phyloP scores from a whole-genome alignment of 2,329 filamentous ascomycete species.

The Coleophoma eucalyptorum region DNA sequence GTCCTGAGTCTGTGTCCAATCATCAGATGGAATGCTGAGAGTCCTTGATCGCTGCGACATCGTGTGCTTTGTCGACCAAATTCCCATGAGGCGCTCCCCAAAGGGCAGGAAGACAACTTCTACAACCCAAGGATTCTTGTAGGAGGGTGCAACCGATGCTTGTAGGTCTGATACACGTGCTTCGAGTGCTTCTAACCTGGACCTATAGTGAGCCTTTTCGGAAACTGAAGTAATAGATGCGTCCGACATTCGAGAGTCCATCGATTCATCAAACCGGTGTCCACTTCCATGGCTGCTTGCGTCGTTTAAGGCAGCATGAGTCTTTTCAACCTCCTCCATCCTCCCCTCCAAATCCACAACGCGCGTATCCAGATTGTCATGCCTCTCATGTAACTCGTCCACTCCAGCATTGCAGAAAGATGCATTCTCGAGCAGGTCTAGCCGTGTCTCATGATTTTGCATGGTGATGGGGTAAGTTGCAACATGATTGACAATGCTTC shows the following conservation, averaged over 20 bases:
- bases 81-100: slow-evolving; percentile 45
- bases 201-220: slow-evolving; percentile 31
- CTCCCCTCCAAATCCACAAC: slow-evolving; percentile 66
- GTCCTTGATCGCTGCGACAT: slow-evolving; percentile 25
- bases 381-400: slow-evolving; percentile 65
- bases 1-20: slow-evolving; percentile 37
- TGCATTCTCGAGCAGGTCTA: slow-evolving; percentile 66
- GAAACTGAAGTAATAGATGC: slow-evolving; percentile 29
- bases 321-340: slow-evolving; percentile 55
- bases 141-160: slow-evolving; percentile 47
- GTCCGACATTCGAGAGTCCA: slow-evolving; percentile 31
- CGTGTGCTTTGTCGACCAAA: slow-evolving; percentile 45
- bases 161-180: slow-evolving; percentile 26
- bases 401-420: slow-evolving; percentile 65
- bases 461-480: slow-evolving; percentile 18
- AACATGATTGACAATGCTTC: slow-evolving; percentile 16
- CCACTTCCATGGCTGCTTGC: slow-evolving; percentile 18
- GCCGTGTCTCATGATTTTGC: slow-evolving; percentile 51
- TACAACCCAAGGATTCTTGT: slow-evolving; percentile 64
- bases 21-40: slow-evolving; percentile 37
- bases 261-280: slow-evolving; percentile 20
- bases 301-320: slow-evolving; percentile 39
- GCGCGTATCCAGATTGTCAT: slow-evolving; percentile 63
- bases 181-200: slow-evolving; percentile 43
- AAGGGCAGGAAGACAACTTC: slow-evolving; percentile 77